Conservation (phyloP, 2,329 filamentous ascomycete genomes). For the Fusarium nygamai region DNA sequence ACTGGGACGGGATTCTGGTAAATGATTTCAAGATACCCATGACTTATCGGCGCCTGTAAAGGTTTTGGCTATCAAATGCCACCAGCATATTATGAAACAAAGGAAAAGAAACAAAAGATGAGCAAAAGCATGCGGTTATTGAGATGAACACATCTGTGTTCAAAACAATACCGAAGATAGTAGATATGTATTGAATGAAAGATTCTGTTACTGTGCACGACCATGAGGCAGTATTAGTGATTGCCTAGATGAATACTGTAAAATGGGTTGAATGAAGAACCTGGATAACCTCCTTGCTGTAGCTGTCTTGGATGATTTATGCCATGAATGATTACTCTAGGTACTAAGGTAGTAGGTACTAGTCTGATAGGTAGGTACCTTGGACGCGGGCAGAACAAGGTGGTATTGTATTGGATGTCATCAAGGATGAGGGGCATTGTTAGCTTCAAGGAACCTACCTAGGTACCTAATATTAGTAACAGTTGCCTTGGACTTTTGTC, state of each 20-base stretch:
- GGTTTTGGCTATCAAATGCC: slow-evolving; percentile 16
- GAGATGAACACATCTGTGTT: slow-evolving; percentile 1
- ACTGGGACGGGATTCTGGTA: slow-evolving; percentile 25
- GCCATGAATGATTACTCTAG: neutral
- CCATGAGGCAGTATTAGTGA: neutral
- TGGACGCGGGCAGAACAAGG: neutral
- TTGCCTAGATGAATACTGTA: neutral
- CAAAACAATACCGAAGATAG: slow-evolving; percentile 12
- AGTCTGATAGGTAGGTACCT: neutral
- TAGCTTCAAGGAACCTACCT: neutral
- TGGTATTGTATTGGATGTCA: neutral
- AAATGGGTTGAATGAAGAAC: neutral
- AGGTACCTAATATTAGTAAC: slow-evolving; percentile 15
- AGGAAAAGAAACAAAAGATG: slow-evolving; percentile 26
- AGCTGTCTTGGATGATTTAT: neutral
- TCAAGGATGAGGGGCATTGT: slow-evolving; percentile 16
- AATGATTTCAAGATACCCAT: slow-evolving; percentile 40
- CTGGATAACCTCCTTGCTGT: neutral
- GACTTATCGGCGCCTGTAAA: slow-evolving; percentile 13
- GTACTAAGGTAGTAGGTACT: too few relatives aligned
- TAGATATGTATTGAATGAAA: slow-evolving; percentile 33
- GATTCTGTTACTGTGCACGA: slow-evolving; percentile 11
- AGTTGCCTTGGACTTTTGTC: neutral
- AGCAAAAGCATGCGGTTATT: slow-evolving; percentile 18
- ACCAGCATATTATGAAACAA: slow-evolving; percentile 13